Conservation (phyloP, 306 rosid species). For the Quercus engelmannii region DNA sequence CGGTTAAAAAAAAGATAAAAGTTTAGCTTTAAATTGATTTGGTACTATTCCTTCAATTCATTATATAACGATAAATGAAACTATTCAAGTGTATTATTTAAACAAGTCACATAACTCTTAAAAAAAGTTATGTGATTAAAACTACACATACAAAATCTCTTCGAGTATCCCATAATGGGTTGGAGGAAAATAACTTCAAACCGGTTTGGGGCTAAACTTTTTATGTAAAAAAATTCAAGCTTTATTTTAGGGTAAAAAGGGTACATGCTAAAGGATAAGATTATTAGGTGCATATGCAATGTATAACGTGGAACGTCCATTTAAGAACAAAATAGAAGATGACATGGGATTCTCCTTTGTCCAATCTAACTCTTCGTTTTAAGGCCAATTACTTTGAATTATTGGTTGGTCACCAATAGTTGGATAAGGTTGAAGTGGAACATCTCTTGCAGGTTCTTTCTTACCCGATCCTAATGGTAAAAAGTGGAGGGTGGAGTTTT, state of each 20-base stretch:
- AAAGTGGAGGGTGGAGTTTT: background rate
- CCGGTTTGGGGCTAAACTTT: no score
- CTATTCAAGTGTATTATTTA: no score
- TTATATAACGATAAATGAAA: no score
- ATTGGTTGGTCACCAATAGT: background rate
- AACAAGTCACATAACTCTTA: no score
- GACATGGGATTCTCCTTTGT: background rate
- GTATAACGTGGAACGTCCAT: background rate
- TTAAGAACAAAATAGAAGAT: background rate
- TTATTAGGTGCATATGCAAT: background rate
- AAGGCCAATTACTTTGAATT: background rate
- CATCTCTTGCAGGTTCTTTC: background rate
- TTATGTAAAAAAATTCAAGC: background rate
- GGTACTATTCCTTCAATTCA: no score
- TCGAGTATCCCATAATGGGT: no score
- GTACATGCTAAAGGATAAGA: background rate
- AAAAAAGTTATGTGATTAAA: no score
- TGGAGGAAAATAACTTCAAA: no score
- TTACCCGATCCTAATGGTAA: background rate
- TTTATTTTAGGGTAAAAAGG: background rate
- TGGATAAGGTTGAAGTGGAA: background rate
- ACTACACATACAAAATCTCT: no score
- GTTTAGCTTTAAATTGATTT: no score
- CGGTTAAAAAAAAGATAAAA: no score
- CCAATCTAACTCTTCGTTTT: background rate